Evolutionary conservation across 75 land plant species (phyloP).

Genomic region (Adiantum capillusveneris): DNA sequence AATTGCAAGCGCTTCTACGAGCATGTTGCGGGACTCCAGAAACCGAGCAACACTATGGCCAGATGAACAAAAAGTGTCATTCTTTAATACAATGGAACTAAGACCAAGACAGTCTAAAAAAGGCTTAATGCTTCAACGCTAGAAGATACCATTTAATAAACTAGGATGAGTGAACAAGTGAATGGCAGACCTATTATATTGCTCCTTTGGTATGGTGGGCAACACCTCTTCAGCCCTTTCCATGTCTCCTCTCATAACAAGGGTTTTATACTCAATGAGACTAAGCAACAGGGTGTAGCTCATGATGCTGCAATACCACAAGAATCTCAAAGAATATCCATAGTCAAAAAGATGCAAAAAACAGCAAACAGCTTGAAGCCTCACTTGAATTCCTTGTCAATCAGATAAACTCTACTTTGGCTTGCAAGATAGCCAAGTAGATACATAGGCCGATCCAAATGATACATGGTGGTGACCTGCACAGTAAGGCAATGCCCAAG

Average conservation of each 20-base stretch:
- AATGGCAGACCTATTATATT: conserved; percentile 65
- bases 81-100: too few relatives aligned
- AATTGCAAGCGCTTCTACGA: conserved; percentile 88
- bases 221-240: conserved; percentile 83
- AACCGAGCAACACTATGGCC: conserved; percentile 79
- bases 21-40: conserved; percentile 92
- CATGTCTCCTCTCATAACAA: conserved; percentile 89
- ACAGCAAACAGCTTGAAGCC: too few relatives aligned
- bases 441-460: conserved; percentile 98
- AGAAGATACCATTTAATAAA: too few relatives aligned
- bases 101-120: too few relatives aligned
- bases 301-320: conserved; percentile 72
- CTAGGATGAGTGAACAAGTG: too few relatives aligned
- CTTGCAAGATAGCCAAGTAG: conserved; percentile 88
- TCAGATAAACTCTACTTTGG: conserved; percentile 92
- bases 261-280: conserved; percentile 97
- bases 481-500: not conserved
- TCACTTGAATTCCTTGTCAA: conserved; percentile 99
- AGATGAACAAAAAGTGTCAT: too few relatives aligned
- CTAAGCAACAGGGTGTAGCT: conserved; percentile 89
- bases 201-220: conserved; percentile 92
- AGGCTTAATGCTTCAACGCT: too few relatives aligned
- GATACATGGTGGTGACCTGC: conserved; percentile 97
- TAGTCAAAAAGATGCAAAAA: too few relatives aligned
- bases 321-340: too few relatives aligned